These are phyloP conservation scores for Articulospora tetracladia DNA, from an alignment of 495 filamentous ascomycete genomes.

Conservation along the genomic window DNA sequence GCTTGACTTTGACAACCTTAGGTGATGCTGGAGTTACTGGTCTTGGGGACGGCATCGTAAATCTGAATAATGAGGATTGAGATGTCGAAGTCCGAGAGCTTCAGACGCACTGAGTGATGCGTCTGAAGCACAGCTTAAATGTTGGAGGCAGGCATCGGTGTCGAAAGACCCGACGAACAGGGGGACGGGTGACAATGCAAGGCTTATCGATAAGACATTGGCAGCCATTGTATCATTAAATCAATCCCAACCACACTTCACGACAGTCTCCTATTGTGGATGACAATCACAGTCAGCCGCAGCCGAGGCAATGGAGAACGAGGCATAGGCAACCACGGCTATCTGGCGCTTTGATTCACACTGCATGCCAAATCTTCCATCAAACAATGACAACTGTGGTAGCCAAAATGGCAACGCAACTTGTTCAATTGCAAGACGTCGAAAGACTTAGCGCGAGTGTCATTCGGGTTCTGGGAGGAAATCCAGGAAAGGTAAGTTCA, in stretches of 20 bases:
- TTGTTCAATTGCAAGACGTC: slow-evolving; percentile 55
- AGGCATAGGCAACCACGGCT: too few species aligned
- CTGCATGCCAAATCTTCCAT: not conserved
- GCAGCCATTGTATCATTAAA: too few species aligned
- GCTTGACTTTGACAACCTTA: slow-evolving; percentile 48
- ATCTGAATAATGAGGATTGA: not conserved
- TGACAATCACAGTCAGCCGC: not conserved
- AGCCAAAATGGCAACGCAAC: slow-evolving; percentile 27
- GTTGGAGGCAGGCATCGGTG: not conserved
- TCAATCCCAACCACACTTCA: too few species aligned
- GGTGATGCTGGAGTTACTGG: slow-evolving; percentile 44
- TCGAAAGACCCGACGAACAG: not conserved
- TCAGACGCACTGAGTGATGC: not conserved
- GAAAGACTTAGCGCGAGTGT: slow-evolving; percentile 61
- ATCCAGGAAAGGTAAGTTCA: slow-evolving; percentile 65
- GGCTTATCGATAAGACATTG: not conserved
- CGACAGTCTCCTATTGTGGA: not conserved
- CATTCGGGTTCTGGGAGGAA: slow-evolving; percentile 75
- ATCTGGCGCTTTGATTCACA: too few species aligned
- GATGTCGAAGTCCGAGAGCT: not conserved
- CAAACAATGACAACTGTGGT: not conserved
- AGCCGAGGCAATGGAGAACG: not conserved
- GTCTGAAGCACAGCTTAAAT: not conserved
- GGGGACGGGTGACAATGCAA: not conserved
- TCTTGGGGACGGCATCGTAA: slow-evolving; percentile 20